Base-by-base conservation (phyloP, 73 alveolate genomes). In the Paramecium tetraurelia region DNA sequence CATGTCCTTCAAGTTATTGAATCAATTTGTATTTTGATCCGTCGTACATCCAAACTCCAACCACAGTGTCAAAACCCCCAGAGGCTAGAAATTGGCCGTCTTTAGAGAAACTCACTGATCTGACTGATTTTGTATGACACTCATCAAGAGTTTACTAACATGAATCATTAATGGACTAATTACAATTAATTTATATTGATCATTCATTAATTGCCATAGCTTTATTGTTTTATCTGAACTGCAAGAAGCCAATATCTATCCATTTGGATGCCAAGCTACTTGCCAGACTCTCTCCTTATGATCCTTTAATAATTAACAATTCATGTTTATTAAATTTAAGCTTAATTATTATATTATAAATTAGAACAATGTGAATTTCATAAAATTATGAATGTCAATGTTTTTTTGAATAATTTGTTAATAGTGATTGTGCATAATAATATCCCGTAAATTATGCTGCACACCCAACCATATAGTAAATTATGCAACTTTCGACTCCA, bases 221-320 rank as follows among this genome's bases (percentile, higher is more conserved):
- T 92, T 84, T 57, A 98, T 96, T 58, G 69, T 92, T 85, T 97
- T 96, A 92, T 98, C 99, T 20, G 96, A 86, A 8, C 99, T 97
- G 85, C 98, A 93, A 20, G 99, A 90, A 5, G 99, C 99, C 84
- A 98, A 92, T 8, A 95, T 40, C 16, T 59, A 58, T 21, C 96
- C 94, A 16, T 53, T 12, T 21, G 99, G 99, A 63, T 94, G 96
- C 96, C 98, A 97, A 85, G 94, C 93, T 10, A 94, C 92, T 59
- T 96, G 90, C 99, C 99, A 97, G 8, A 95, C 94, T 84, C 98
- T 92, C 75, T 96, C 99, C 29, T 89, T 93, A 93, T 97, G 99
- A 11, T 16, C 41, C 59, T 75, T 75, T 14, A 75, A 40, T 33
- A 75, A 33, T 75, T 75, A 33, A 53, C 69, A 18, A 53, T 53